Evolutionary conservation across 1,284 basidiomycete species (phyloP).

Genomic region (Albatrellus sp.): DNA sequence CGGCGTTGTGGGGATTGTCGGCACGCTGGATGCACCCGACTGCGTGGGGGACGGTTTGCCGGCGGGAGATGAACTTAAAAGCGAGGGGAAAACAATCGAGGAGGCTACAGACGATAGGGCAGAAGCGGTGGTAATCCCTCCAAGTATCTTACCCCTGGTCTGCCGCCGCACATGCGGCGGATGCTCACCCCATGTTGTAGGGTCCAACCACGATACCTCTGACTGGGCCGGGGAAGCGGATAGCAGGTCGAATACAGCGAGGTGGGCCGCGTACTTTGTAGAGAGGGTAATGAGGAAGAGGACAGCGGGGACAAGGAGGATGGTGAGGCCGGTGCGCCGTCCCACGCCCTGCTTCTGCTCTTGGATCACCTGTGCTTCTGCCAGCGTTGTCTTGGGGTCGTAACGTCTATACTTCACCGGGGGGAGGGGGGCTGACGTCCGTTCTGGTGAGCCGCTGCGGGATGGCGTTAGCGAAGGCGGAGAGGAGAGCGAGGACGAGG

Average conservation of each 20-base stretch:
- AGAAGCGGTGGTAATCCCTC: conserved; percentile 3
- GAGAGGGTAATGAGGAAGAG: conserved; percentile 41
- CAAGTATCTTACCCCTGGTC: not conserved
- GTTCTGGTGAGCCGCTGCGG: not conserved
- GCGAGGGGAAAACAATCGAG: conserved; percentile 7
- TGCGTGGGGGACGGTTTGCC: conserved; percentile 10
- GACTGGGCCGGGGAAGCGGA: conserved; percentile 13
- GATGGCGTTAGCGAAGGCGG: conserved; percentile 5
- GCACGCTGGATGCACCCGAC: conserved; percentile 11
- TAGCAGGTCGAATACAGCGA: conserved; percentile 31
- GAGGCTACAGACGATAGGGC: conserved; percentile 10
- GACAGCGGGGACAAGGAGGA: conserved; percentile 39
- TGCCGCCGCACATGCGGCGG: conserved; percentile 6
- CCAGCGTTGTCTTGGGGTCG: conserved; percentile 1
- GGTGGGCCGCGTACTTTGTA: conserved; percentile 36
- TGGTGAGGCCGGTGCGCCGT: conserved; percentile 32
- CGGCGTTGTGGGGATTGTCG: conserved; percentile 20
- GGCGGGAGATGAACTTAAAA: conserved; percentile 8
- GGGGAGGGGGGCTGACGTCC: not conserved
- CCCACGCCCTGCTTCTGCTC: conserved; percentile 26
- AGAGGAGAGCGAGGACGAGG: conserved; percentile 5
- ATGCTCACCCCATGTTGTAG: not conserved
- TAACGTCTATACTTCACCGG: not conserved
- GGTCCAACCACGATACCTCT: conserved; percentile 2
- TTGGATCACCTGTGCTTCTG: not conserved